These are phyloP conservation scores for Penicillium steckii DNA, from an alignment of 495 filamentous ascomycete species.

Conservation along the genomic window DNA sequence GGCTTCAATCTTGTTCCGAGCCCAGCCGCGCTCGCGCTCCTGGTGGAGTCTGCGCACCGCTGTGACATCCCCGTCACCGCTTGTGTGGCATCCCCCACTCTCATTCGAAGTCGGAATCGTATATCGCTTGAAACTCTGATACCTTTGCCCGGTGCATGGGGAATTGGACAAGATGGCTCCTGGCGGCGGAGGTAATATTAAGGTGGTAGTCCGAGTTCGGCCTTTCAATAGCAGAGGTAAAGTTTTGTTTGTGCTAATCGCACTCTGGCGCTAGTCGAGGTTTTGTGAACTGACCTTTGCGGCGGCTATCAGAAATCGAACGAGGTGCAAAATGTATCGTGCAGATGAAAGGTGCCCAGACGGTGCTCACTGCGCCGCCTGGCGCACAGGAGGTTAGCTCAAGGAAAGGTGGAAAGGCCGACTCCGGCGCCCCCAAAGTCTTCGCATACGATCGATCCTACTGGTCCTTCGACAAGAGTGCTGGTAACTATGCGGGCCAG, in stretches of 20 bases:
- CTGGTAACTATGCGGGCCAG: slow-evolving; percentile 84
- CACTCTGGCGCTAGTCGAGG: background rate
- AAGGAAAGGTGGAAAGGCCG: slow-evolving; percentile 59
- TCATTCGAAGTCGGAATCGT: slow-evolving; percentile 6
- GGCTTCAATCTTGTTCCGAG: slow-evolving; percentile 16
- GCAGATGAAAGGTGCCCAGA: slow-evolving; percentile 91
- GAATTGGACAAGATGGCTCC: slow-evolving; percentile 62
- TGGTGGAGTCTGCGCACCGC: slow-evolving; percentile 40
- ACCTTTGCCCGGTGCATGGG: slow-evolving; percentile 33
- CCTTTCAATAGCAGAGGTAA: slow-evolving; percentile 93
- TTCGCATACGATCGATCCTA: slow-evolving; percentile 98
- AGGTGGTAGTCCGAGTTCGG: slow-evolving; percentile 95
- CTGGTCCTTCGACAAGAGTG: slow-evolving; percentile 90
- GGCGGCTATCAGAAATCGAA: slow-evolving; percentile 65
- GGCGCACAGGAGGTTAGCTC: slow-evolving; percentile 55
- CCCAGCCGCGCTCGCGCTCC: slow-evolving; percentile 41
- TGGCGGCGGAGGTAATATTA: slow-evolving; percentile 92
- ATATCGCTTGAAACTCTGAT: slow-evolving; percentile 15
- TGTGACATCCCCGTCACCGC: slow-evolving; percentile 25
- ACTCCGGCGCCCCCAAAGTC: slow-evolving; percentile 74
- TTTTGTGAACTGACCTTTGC: background rate
- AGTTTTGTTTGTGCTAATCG: slow-evolving; percentile 19
- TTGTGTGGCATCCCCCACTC: slow-evolving; percentile 13
- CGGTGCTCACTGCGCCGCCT: slow-evolving; percentile 75
- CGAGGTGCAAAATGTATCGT: slow-evolving; percentile 96